These are phyloP conservation scores for Ceratocystis cacaofunesta DNA, from an alignment of 2,329 filamentous ascomycete species.

Conservation along the genomic window DNA sequence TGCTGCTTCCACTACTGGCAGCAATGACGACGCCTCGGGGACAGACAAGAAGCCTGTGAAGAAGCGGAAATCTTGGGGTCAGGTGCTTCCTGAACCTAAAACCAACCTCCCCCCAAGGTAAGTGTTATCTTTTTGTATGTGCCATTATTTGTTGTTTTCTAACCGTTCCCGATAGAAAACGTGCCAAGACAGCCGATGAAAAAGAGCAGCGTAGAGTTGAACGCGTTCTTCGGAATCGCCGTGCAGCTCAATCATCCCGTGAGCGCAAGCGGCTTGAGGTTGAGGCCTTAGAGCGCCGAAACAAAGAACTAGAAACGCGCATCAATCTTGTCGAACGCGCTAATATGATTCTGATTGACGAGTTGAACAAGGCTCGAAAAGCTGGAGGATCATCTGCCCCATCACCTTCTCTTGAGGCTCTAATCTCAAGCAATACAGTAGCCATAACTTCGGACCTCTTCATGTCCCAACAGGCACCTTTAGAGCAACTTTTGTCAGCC, in stretches of 20 bases:
- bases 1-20: conserved; percentile 17
- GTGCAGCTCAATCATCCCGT: conserved; percentile 88
- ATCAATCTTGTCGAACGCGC: conserved; percentile 44
- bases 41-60: conserved; percentile 60
- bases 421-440: conserved; percentile 30
- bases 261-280: conserved; percentile 84
- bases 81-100: conserved; percentile 91
- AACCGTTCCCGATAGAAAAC: conserved; percentile 46
- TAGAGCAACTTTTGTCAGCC: conserved; percentile 23
- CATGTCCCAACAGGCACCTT: conserved; percentile 24
- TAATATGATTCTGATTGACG: conserved; percentile 34
- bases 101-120: conserved; percentile 87
- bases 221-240: conserved; percentile 88
- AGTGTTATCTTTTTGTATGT: conserved; percentile 18
- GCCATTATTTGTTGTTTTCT: background rate
- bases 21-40: conserved; percentile 18
- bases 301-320: conserved; percentile 52
- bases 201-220: conserved; percentile 97
- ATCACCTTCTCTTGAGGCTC: conserved; percentile 29
- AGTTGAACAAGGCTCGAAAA: conserved; percentile 35
- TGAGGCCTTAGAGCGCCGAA: conserved; percentile 66
- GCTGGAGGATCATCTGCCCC: conserved; percentile 29
- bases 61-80: conserved; percentile 98
- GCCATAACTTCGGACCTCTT: conserved; percentile 43
- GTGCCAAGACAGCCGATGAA: conserved; percentile 95